Conservation (phyloP, 805 yeast genomes). For the Yamadazyma akitaensis region DNA sequence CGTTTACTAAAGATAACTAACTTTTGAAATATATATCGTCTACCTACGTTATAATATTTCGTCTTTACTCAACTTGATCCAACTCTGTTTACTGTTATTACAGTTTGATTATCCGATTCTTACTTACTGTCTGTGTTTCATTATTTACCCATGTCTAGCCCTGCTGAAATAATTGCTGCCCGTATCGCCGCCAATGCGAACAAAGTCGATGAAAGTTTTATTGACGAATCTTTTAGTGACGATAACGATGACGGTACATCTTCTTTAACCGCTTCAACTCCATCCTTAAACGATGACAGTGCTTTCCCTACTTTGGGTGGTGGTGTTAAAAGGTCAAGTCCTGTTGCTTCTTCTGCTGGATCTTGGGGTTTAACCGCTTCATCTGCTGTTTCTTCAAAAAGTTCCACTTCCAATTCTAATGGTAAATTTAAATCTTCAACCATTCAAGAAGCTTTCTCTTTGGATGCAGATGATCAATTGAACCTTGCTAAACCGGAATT, state of each 20-base stretch:
- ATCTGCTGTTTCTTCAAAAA: constrained; percentile 3
- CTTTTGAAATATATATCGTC: not conserved
- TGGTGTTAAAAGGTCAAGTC: constrained; percentile 26
- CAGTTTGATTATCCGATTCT: constrained; percentile 2
- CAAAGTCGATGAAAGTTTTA: constrained; percentile 7
- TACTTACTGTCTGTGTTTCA: not conserved
- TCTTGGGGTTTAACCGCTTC: constrained; percentile 34
- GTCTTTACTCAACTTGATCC: not conserved
- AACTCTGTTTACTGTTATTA: constrained; percentile 6
- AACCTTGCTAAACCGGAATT: constrained; percentile 62
- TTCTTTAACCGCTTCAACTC: constrained; percentile 21
- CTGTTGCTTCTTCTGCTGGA: constrained; percentile 18
- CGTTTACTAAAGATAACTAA: not conserved
- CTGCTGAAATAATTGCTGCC: constrained; percentile 49
- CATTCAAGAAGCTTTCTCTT: constrained; percentile 76
- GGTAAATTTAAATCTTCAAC: constrained; percentile 48
- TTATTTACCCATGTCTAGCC: constrained; percentile 35
- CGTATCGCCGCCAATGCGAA: constrained; percentile 22
- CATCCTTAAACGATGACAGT: constrained; percentile 48
- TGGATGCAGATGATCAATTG: constrained; percentile 66
- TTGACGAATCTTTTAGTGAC: constrained; percentile 16
- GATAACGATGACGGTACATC: constrained; percentile 11
- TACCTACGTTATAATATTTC: not conserved
- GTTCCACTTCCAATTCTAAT: constrained; percentile 15
- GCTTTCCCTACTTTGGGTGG: constrained; percentile 70